Base-by-base conservation (phyloP, 1,284 basidiomycete genomes). In the Malassezia caprae region DNA sequence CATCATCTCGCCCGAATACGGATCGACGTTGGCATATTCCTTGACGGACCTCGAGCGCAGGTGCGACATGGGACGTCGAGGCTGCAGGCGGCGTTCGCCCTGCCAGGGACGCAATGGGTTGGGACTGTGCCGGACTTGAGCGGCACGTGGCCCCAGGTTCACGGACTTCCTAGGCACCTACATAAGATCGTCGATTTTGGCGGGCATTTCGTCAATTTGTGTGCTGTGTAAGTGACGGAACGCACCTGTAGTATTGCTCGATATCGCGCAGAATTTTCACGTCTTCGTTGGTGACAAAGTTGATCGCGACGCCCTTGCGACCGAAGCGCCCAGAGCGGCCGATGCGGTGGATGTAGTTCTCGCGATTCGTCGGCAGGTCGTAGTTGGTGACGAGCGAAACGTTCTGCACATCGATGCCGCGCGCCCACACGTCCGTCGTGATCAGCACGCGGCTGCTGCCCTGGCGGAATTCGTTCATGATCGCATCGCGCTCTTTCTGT, bases 361-460 rank as follows among this genome's bases (percentile, higher is more conserved):
- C 91, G 81, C 90, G 89, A 76, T 90, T 90, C 30, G 60, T 62
- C 6, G 89, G 91, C 56, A 96, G 80, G 75, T 96, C 91, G 74
- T 96, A 96, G 78, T 96, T 96, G 75, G 96, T 96, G 68, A 96
- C 93, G 58, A 96, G 80, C 35, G 90, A 94, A 43, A 99, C 94
- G 77, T 96, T 91, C 73, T 96, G 90, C 8, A 99, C 91, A 75
- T 98, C 94, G 72, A 98, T 93, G 67, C 94, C 94, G 72, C 94
- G 85, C 26, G 94, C 91, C 91, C 90, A 96, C 40, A 98, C 89
- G 76, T 98, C 94, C 30, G 76, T 76, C 10, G 69, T 72, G 56
- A 73, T 72, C 17, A 75, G 51, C 4, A 71, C 68, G 2, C 69
- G 52, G 30, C 59, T 51, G 65, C 87, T 86, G 65, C 93, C 93